Base-by-base conservation (phyloP, 805 yeast genomes). In the Kuraishia ogatae region DNA sequence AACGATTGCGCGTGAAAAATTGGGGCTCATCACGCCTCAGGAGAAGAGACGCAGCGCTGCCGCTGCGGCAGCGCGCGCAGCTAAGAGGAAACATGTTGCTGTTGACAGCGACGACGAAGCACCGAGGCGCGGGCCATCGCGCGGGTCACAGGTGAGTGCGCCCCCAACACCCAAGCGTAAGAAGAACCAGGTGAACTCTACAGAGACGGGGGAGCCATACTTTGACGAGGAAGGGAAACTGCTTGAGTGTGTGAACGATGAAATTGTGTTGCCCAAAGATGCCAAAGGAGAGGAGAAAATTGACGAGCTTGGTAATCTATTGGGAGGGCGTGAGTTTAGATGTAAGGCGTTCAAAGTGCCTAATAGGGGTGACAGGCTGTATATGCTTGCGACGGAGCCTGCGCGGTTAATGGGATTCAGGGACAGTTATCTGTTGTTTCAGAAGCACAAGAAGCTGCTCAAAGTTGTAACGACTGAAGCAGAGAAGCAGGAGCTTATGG, bases 341-440 rank as follows among this genome's bases (percentile, higher is more conserved):
- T 83, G 85, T 55, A 80, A 85, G 57, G 79, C 87, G 0, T 88
- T 88, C 68, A 84, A 83, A 5, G 74, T 87, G 8, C 65, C 73
- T 48, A 84, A 82, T 3, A 75, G 82, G 55, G 97, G 96, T 8
- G 81, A 83, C 21, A 77, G 84, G 60, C 75, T 84, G 56, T 94
- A 82, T 69, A 92, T 93, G 96, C 80, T 94, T 51, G 85, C 96
- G 1, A 92, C 98, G 0, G 99, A 94, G 66, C 97, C 97, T 2
- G 97, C 99, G 1, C 80, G 98, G 61, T 83, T 93, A 64, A 90
- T 93, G 58, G 98, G 97, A 2, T 89, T 91, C 71, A 79, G 97
- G 61, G 97, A 93, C 66, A 89, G 97, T 1, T 91, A 93, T 64
- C 74, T 91, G 54, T 76, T 93, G 57, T 91, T 93, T 72, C 96